phyloP scores from a whole-genome alignment of 192 early-diverging fungal genomes.

The Cetraspora pellucida region DNA sequence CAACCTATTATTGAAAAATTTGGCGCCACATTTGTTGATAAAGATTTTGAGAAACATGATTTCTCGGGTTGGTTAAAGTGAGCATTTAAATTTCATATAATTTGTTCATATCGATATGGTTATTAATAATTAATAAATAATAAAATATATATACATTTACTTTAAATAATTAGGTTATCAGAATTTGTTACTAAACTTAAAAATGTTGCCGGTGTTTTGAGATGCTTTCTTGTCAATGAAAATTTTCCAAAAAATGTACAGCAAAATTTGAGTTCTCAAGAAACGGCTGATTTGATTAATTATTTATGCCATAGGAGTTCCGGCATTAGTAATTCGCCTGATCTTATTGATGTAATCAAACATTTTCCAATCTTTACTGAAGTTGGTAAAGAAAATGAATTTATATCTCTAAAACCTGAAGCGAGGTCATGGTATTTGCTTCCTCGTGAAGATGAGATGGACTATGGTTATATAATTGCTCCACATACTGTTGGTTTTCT shows the following conservation, averaged over 20 bases:
- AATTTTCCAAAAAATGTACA: too few relatives aligned
- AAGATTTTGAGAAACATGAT: neutral
- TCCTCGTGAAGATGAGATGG: neutral
- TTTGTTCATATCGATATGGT: neutral
- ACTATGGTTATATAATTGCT: neutral
- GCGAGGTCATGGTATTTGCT: neutral
- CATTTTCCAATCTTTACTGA: slow-evolving; percentile 9
- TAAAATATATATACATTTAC: too few relatives aligned
- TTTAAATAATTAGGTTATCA: too few relatives aligned
- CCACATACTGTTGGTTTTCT: neutral
- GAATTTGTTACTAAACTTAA: too few relatives aligned
- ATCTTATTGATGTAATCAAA: neutral
- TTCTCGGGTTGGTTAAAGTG: neutral
- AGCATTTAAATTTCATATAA: neutral
- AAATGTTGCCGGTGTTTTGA: too few relatives aligned
- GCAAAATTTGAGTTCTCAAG: too few relatives aligned
- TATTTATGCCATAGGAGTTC: too few relatives aligned
- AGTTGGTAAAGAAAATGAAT: neutral
- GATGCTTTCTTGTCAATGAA: too few relatives aligned
- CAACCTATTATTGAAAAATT: neutral
- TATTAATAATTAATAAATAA: too few relatives aligned
- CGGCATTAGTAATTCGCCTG: too few relatives aligned
- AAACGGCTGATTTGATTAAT: too few relatives aligned
- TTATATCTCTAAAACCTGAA: neutral
- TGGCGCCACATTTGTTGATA: neutral